Evolutionary conservation across 202 grass and related monocot species (phyloP), one percentile per base, ranked within the genome.

Genomic region (Panicum virgatum): DNA sequence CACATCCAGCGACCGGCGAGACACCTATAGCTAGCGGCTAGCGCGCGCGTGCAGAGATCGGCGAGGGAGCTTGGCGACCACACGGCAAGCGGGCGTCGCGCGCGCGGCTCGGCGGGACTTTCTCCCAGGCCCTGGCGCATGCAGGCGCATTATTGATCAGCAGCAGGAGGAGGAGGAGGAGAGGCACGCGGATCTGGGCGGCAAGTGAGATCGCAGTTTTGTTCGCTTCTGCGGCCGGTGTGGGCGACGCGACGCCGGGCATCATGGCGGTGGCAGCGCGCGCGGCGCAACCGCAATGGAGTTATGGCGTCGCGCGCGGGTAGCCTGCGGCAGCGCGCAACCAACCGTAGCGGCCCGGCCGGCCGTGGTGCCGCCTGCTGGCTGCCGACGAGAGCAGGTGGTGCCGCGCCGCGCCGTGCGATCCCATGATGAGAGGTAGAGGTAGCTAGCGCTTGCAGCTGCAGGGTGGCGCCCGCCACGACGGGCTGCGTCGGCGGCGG

Each of bases 201-300:
- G 53, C 80, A 13, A 40, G 30, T 42, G 66, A 85, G 83, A 61
- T 79, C 56, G 36, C 44, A 18, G n/a, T 72, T 54, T 64, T 52
- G 59, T 79, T 72, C 59, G 83, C 44, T 78, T 78, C n/a, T 69
- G 37, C 16, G 14, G 29, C 69, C 6, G 29, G 14, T 20, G 34
- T 66, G 42, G 67, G 29, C 71, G 61, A 36, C 70, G n/a, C n/a
- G n/a, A n/a, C n/a, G n/a, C n/a, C n/a, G 38, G 19, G 58, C 67
- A 80, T 86, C 76, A 86, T 83, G 59, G 51, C 47, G 12, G 11
- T 39, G 30, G 82, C 82, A 23, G 68, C 68, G 51, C 62, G 37
- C 16, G 39, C 9, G 62, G n/a, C 36, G 77, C 46, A 66, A 79
- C 76, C 36, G 77, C 46, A 66, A 79, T 62, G 34, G 48, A 80